Conservation (phyloP, 23 red algal genomes). For the Cyanidium caldarium region DNA sequence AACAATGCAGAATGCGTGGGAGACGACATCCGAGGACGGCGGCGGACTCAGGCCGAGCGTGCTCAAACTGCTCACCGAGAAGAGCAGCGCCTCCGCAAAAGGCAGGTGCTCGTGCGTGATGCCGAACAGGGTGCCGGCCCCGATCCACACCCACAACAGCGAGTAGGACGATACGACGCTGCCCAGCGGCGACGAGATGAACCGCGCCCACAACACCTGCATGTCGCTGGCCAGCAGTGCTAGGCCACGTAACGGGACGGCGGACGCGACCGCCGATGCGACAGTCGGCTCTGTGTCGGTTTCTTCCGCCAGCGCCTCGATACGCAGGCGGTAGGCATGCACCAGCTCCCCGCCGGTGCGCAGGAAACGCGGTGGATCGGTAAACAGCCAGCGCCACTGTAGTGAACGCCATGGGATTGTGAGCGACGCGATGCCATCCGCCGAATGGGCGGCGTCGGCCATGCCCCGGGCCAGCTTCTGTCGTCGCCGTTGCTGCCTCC, state of each 20-base stretch:
- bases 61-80: constrained; percentile 4
- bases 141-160: constrained; percentile 1
- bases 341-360: background rate
- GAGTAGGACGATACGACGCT: constrained; percentile 2
- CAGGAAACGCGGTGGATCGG: background rate
- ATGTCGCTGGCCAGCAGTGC: background rate
- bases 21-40: background rate
- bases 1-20: background rate
- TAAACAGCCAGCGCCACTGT: constrained; percentile 4
- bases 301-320: background rate
- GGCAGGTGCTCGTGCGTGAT: background rate
- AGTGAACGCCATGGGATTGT: no score
- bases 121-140: background rate
- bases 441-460: background rate
- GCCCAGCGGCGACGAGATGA: background rate
- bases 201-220: background rate
- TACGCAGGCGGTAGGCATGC: background rate
- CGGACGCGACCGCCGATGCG: no score
- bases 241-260: background rate
- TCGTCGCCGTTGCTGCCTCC: no score
- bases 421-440: background rate
- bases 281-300: no score
- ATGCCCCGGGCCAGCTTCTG: background rate
- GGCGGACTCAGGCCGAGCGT: background rate
- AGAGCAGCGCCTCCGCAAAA: background rate